Base-by-base conservation (phyloP, 805 yeast genomes). In the Saturnispora mendoncae region DNA sequence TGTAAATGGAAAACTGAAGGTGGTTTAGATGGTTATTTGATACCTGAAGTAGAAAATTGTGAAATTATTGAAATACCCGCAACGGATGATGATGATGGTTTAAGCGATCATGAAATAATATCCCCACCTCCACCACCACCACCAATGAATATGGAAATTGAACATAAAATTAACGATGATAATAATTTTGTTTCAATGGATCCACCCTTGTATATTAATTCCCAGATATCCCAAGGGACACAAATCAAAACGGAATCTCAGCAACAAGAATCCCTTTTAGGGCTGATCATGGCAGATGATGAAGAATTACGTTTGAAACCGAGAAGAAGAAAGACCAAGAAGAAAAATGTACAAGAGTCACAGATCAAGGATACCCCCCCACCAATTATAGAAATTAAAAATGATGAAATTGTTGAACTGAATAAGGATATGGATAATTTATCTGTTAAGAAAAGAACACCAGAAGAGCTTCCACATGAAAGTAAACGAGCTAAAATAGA, bases 1-100 rank as follows among this genome's bases (percentile, higher is more conserved):
- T 14, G 31, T 5, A 18, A 34, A 3, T 46, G 49, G 49, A 30
- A 43, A 17, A 37, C 20, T 5, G n/a, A 18, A 7, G 49, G 49
- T 3, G 28, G 30, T 6, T 35, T 46, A n/a, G 26, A 35, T 10
- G 19, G 21, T 2, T 36, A 23, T n/a, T 19, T 44, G 3, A 38
- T 38, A 18, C 46, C 46, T 14, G 20, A 41, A 24, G 9, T 21
- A 12, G 23, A 18, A 12, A 17, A 10, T 4, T 25, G 26, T 12
- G n/a, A 37, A 15, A n/a, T 26, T 14, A 23, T 17, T 15, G 33
- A 33, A 33, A 33, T 27, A 4, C 28, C 27, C 6, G 23, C 10
- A 13, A n/a, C 28, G 13, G 33, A 20, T 17, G 18, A 20, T n/a
- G 19, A 32, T 2, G 25, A 18, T 24, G 38, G 28, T 14, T 29